These are phyloP conservation scores for Diaporthe capsici DNA, from an alignment of 2,329 filamentous ascomycete species.

Conservation along the genomic window DNA sequence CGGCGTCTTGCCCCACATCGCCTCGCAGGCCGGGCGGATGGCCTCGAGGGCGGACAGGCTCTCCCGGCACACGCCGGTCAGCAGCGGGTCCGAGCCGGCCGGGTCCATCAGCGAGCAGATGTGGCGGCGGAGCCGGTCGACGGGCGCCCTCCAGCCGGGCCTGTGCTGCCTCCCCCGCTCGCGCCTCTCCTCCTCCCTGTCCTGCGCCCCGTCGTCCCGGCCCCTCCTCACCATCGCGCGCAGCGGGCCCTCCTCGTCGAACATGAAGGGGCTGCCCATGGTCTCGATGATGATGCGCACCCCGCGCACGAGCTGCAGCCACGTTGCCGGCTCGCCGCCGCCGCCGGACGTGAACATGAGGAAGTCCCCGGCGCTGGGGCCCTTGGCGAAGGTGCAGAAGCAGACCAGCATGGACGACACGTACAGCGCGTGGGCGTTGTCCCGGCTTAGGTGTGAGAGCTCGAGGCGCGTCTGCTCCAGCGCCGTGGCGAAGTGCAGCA, in stretches of 20 bases:
- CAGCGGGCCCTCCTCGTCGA: background rate
- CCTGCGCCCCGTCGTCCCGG: no score
- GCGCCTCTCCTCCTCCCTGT: background rate
- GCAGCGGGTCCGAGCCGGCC: no score
- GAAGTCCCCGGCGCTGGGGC: slow-evolving; percentile 35
- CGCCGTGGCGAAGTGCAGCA: slow-evolving; percentile 20
- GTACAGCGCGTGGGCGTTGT: slow-evolving; percentile 46
- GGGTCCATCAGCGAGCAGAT: slow-evolving; percentile 1
- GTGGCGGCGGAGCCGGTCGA: background rate
- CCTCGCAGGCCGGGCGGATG: background rate
- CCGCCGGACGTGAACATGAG: slow-evolving; percentile 37
- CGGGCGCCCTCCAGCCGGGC: slow-evolving; percentile 6
- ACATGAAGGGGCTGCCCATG: slow-evolving; percentile 35
- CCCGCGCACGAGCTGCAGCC: slow-evolving; percentile 42
- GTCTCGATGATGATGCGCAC: slow-evolving; percentile 43
- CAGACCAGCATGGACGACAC: slow-evolving; percentile 44
- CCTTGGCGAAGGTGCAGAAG: slow-evolving; percentile 37
- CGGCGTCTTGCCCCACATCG: slow-evolving; percentile 9
- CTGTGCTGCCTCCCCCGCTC: background rate
- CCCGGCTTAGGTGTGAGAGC: slow-evolving; percentile 41
- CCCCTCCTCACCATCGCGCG: background rate
- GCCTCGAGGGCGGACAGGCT: slow-evolving; percentile 7
- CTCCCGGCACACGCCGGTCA: background rate
- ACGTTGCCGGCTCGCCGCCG: slow-evolving; percentile 36
- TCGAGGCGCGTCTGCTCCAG: slow-evolving; percentile 34